phyloP scores from a whole-genome alignment of 2,329 filamentous ascomycete species.

The Colletotrichum melonis region DNA sequence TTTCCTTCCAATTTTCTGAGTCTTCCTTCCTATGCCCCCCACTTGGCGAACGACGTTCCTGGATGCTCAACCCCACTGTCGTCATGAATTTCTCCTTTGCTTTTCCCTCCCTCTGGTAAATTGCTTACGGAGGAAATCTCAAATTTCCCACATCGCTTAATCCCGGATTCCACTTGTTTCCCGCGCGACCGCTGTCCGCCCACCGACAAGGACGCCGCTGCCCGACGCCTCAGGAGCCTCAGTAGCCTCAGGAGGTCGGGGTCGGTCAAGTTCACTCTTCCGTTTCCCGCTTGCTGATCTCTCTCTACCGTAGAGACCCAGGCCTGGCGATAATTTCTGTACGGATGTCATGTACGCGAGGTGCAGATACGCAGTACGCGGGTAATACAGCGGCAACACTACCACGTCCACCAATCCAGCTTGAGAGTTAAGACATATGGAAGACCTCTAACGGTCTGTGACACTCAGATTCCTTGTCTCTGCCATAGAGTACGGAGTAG shows the following conservation, averaged over 20 bases:
- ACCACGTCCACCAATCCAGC: neutral
- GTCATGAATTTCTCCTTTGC: constrained; percentile 19
- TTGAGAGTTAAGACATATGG: neutral
- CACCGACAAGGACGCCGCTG: constrained; percentile 9
- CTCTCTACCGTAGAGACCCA: neutral
- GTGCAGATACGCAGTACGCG: constrained; percentile 19
- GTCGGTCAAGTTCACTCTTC: constrained; percentile 20
- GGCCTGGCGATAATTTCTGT: neutral
- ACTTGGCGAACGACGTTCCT: constrained; percentile 13
- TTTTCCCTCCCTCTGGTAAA: neutral
- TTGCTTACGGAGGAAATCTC: constrained; percentile 2
- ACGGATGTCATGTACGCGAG: neutral
- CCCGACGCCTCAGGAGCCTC: neutral
- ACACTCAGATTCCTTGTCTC: neutral
- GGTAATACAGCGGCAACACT: neutral
- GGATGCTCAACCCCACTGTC: constrained; percentile 19
- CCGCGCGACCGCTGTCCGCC: constrained; percentile 21
- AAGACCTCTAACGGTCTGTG: neutral
- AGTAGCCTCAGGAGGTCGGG: neutral
- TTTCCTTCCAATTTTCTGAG: too few relatives aligned
- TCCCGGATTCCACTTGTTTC: constrained; percentile 26
- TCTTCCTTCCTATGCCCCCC: neutral
- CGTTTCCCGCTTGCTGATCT: constrained; percentile 3
- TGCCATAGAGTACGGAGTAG: neutral
- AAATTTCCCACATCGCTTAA: constrained; percentile 12